phyloP scores from a whole-genome alignment of 768 basidiomycete species.

The Podaxis rugospora region DNA sequence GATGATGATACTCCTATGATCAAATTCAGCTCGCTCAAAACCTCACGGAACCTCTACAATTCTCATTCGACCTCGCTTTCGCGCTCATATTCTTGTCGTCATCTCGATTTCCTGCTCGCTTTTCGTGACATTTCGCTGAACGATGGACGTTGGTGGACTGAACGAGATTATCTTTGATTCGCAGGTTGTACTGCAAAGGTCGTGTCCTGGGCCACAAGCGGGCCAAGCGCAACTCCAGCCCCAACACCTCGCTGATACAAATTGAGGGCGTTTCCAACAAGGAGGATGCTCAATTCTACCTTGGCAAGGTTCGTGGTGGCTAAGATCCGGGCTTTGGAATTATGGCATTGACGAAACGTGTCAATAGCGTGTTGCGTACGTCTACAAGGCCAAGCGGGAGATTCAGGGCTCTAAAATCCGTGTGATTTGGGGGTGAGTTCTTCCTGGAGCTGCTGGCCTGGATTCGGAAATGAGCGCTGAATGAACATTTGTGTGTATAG shows the following conservation, averaged over 20 bases:
- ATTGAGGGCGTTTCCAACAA: slow-evolving; percentile 94
- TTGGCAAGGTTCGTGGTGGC: slow-evolving; percentile 79
- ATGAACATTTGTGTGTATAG: slow-evolving; percentile 31
- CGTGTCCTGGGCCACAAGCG: slow-evolving; percentile 98
- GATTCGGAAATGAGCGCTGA: neutral
- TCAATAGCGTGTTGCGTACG: slow-evolving; percentile 87
- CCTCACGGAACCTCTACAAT: slow-evolving; percentile 5
- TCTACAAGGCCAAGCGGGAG: slow-evolving; percentile 96
- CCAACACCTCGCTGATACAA: slow-evolving; percentile 94
- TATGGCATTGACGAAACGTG: slow-evolving; percentile 1
- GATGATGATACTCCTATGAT: slow-evolving; percentile 21
- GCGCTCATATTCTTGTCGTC: neutral
- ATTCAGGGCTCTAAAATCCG: slow-evolving; percentile 93
- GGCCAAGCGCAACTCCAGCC: slow-evolving; percentile 93
- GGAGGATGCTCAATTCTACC: slow-evolving; percentile 96
- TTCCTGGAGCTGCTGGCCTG: neutral
- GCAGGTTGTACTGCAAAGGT: slow-evolving; percentile 92
- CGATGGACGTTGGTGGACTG: slow-evolving; percentile 13
- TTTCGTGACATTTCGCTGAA: neutral
- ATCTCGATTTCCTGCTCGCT: neutral
- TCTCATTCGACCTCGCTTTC: neutral
- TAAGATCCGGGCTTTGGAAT: neutral
- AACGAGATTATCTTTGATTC: slow-evolving; percentile 14
- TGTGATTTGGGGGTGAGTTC: slow-evolving; percentile 93
- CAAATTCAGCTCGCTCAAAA: neutral